Evolutionary conservation across 805 yeast genomes (phyloP).

Genomic region (Wickerhamiella azymoides): DNA sequence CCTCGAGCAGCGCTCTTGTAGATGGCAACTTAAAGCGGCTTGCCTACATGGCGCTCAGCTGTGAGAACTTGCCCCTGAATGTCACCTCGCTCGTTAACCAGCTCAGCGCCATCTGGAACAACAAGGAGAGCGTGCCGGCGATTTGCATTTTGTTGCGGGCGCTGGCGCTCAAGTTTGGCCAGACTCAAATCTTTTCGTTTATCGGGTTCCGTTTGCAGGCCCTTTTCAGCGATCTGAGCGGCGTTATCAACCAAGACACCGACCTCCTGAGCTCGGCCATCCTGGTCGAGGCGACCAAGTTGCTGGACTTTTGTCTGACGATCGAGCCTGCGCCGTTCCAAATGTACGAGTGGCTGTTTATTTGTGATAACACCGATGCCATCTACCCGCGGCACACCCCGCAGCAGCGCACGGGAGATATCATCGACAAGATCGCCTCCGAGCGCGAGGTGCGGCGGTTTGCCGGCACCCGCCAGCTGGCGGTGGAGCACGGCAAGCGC

Average conservation of each 20-base stretch:
- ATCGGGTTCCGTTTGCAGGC: conserved; percentile 48
- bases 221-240: conserved; percentile 31
- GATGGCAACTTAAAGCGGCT: conserved; percentile 44
- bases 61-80: conserved; percentile 29
- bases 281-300: conserved; percentile 42
- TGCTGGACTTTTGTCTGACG: conserved; percentile 60
- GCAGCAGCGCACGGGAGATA: conserved; percentile 23
- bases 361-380: conserved; percentile 52
- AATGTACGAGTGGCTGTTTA: conserved; percentile 71
- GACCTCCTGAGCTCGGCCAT: conserved; percentile 4
- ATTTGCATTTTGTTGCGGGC: conserved; percentile 50
- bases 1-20: conserved; percentile 58
- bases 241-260: conserved; percentile 14
- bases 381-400: conserved; percentile 23
- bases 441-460: conserved; percentile 23
- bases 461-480: conserved; percentile 12
- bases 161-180: conserved; percentile 48
- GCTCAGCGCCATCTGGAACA: conserved; percentile 16
- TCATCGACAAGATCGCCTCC: conserved; percentile 36
- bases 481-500: conserved; percentile 16
- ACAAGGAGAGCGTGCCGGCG: conserved; percentile 35
- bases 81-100: conserved; percentile 16
- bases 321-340: conserved; percentile 66
- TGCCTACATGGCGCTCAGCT: conserved; percentile 46
- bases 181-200: conserved; percentile 54